These are phyloP conservation scores for Arachis hypogaea DNA, from an alignment of 306 rosid genomes.

Conservation along the genomic window DNA sequence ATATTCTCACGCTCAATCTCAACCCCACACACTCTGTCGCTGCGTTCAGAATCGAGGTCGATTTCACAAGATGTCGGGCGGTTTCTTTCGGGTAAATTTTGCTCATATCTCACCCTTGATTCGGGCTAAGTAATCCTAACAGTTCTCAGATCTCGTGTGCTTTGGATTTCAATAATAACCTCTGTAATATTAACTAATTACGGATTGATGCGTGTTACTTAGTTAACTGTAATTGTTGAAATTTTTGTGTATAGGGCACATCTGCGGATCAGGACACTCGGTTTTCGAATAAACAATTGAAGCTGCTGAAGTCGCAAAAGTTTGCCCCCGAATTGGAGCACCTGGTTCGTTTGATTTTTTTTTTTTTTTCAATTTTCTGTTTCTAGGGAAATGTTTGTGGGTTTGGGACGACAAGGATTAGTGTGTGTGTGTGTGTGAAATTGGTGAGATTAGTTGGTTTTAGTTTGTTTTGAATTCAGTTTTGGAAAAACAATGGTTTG, in stretches of 20 bases:
- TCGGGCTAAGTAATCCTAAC: constrained; percentile 22
- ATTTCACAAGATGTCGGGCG: constrained; percentile 85
- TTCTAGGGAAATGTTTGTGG: not conserved
- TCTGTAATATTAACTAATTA: not conserved
- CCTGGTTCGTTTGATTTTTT: constrained; percentile 59
- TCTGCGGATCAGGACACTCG: constrained; percentile 98
- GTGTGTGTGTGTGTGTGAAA: not conserved
- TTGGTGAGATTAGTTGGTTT: constrained; percentile 4
- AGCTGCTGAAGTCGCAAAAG: constrained; percentile 93
- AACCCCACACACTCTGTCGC: constrained; percentile 34
- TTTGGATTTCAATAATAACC: too few relatives aligned
- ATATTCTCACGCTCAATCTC: constrained; percentile 40
- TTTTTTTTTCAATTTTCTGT: not conserved
- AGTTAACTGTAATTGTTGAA: constrained; percentile 23
- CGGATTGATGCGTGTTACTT: not conserved
- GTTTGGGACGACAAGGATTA: constrained; percentile 22
- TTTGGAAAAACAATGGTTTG: constrained; percentile 40
- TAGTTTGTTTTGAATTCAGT: constrained; percentile 26
- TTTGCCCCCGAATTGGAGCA: constrained; percentile 94
- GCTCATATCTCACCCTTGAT: not conserved
- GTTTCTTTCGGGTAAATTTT: constrained; percentile 82
- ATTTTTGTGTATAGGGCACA: constrained; percentile 66
- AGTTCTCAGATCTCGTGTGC: constrained; percentile 35
- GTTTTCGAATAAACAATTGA: constrained; percentile 96
- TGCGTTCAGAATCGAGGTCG: constrained; percentile 42